phyloP scores from a whole-genome alignment of 305 asterid genomes.

The Plantago rigida region DNA sequence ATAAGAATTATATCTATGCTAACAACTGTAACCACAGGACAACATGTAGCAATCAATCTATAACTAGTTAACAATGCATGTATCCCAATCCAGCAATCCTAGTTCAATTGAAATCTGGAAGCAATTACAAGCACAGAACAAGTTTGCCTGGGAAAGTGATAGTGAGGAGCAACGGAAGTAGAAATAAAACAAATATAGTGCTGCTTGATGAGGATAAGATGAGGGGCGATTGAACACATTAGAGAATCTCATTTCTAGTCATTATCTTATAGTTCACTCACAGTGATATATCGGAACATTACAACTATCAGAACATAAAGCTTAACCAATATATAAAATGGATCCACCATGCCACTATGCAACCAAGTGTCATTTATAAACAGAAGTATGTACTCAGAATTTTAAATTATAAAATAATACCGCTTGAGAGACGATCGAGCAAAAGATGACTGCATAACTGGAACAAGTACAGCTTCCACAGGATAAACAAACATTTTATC shows the following conservation, averaged over 20 bases:
- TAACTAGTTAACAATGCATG: neutral
- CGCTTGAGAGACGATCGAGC: slow-evolving; percentile 87
- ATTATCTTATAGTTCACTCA: neutral
- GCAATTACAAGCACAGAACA: slow-evolving; percentile 9
- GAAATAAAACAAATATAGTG: neutral
- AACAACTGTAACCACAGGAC: slow-evolving; percentile 4
- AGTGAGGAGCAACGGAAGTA: neutral
- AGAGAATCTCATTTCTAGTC: neutral
- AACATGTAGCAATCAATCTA: slow-evolving; percentile 19
- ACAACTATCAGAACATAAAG: neutral
- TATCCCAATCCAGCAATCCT: neutral
- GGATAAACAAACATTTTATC: slow-evolving; percentile 75
- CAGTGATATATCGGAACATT: neutral
- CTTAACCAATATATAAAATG: neutral
- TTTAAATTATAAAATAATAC: slow-evolving; percentile 34
- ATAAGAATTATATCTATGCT: slow-evolving; percentile 1
- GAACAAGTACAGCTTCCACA: slow-evolving; percentile 86
- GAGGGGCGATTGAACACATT: neutral
- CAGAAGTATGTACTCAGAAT: slow-evolving; percentile 11
- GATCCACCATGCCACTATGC: slow-evolving; percentile 13
- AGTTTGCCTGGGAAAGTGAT: neutral
- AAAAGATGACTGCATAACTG: slow-evolving; percentile 83
- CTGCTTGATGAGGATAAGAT: neutral
- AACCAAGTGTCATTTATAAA: slow-evolving; percentile 13
- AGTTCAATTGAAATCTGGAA: neutral